A percentile compares a stretch with the other conserved stretches of the same genome.
Evolutionary conservation across 164 flowering plant genomes (phyloP).

Genomic region (Pachysandra terminalis): DNA sequence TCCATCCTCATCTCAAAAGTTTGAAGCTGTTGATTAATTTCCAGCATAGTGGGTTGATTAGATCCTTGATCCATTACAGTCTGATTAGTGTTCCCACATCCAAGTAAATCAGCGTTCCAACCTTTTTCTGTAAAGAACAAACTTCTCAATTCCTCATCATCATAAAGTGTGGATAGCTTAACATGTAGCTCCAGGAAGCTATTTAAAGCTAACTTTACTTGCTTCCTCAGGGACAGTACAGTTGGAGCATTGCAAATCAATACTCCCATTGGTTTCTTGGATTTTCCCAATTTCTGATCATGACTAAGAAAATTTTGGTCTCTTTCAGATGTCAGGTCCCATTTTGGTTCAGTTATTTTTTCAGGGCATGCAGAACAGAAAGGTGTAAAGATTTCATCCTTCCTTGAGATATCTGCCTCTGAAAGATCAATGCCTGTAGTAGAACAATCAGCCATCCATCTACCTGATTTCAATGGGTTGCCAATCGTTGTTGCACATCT

Average conservation of each 20-base stretch:
- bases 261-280: slow-evolving; percentile 2
- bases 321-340: slow-evolving; percentile 17
- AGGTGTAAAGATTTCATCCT: too few relatives aligned
- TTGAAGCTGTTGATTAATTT: slow-evolving; percentile 9
- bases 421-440: slow-evolving; percentile 29
- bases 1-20: slow-evolving; percentile 5
- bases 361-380: slow-evolving; percentile 6
- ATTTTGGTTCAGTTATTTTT: slow-evolving; percentile 12
- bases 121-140: slow-evolving; percentile 18
- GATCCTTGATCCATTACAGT: background rate
- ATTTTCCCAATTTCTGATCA: slow-evolving; percentile 8
- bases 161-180: slow-evolving; percentile 17
- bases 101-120: slow-evolving; percentile 8
- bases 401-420: slow-evolving; percentile 9
- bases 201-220: slow-evolving; percentile 25
- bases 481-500: slow-evolving; percentile 8
- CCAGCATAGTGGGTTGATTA: slow-evolving; percentile 15
- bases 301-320: slow-evolving; percentile 3
- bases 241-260: slow-evolving; percentile 10
- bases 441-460: slow-evolving; percentile 29
- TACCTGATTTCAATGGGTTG: slow-evolving; percentile 12
- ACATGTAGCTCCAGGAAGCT: slow-evolving; percentile 30
- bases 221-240: slow-evolving; percentile 23
- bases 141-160: slow-evolving; percentile 14
- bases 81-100: slow-evolving; percentile 9